Percentiles rank a stretch among this genome's conserved stretches.
These are phyloP conservation scores for Ophiostoma fasciatum DNA, from an alignment of 2,329 filamentous ascomycete genomes.

Conservation along the genomic window DNA sequence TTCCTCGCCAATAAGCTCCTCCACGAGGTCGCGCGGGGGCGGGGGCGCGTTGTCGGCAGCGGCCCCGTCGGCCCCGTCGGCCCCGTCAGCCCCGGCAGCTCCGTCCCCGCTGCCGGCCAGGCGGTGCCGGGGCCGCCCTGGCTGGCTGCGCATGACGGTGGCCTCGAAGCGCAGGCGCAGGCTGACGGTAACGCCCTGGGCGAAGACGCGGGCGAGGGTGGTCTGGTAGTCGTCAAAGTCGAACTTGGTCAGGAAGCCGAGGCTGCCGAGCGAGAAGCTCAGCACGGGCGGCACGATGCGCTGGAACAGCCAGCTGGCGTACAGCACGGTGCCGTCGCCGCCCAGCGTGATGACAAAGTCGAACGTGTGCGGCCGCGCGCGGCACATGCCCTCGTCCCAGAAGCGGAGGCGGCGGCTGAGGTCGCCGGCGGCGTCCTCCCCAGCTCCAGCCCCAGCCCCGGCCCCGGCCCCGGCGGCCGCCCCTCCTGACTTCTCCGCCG, in stretches of 20 bases:
- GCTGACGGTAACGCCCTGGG: slow-evolving; percentile 76
- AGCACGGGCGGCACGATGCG: slow-evolving; percentile 85
- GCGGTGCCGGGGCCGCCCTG: slow-evolving; percentile 18
- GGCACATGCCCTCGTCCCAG: slow-evolving; percentile 73
- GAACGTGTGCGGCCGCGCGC: slow-evolving; percentile 66
- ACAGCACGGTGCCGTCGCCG: slow-evolving; percentile 93
- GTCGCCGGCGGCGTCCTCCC: slow-evolving; percentile 18
- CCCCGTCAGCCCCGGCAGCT: slow-evolving; percentile 4
- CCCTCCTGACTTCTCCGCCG: too few species aligned
- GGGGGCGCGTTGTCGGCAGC: not conserved
- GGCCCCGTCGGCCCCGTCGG: slow-evolving; percentile 8
- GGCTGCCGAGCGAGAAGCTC: slow-evolving; percentile 75
- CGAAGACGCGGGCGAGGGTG: slow-evolving; percentile 58
- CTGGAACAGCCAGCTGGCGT: slow-evolving; percentile 94
- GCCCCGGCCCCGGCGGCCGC: slow-evolving; percentile 19
- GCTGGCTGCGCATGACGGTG: slow-evolving; percentile 73
- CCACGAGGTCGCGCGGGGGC: slow-evolving; percentile 50
- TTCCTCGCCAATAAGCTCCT: slow-evolving; percentile 80
- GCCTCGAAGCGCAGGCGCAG: slow-evolving; percentile 82
- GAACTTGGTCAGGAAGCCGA: slow-evolving; percentile 94
- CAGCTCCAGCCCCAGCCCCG: not conserved
- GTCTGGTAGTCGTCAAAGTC: slow-evolving; percentile 64
- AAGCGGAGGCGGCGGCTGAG: slow-evolving; percentile 49
- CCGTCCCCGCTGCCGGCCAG: slow-evolving; percentile 1
- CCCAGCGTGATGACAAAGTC: slow-evolving; percentile 88